Conservation (phyloP, 768 basidiomycete species). For the Gautieria morchelliformis region DNA sequence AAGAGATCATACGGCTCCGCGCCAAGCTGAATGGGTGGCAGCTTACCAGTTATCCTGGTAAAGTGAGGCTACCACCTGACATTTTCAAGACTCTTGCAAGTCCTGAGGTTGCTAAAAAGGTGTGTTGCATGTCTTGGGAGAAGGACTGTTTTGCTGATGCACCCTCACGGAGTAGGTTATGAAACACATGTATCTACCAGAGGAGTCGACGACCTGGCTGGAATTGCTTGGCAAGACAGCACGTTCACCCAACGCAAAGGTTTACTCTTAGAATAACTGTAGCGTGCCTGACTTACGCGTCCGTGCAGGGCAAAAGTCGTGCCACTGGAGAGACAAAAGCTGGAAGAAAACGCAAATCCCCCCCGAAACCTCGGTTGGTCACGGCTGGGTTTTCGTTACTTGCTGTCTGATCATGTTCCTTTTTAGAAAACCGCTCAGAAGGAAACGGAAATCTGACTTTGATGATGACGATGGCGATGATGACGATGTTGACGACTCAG, state of each 20-base stretch:
- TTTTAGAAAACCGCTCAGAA: slow-evolving; percentile 16
- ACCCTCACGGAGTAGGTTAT: slow-evolving; percentile 37
- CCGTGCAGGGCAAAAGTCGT: not conserved
- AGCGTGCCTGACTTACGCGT: not conserved
- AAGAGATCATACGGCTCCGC: slow-evolving; percentile 72
- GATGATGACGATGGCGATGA: slow-evolving; percentile 20
- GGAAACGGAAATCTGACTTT: slow-evolving; percentile 18
- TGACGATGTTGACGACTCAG: slow-evolving; percentile 17
- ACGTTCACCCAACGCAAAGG: slow-evolving; percentile 9
- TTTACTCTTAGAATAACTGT: not conserved
- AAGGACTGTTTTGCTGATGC: not conserved
- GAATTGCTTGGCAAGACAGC: slow-evolving; percentile 25
- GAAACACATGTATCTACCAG: slow-evolving; percentile 59
- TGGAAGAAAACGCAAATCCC: not conserved
- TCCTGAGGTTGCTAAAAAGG: slow-evolving; percentile 57
- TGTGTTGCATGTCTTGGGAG: slow-evolving; percentile 14
- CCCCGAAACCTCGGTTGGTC: slow-evolving; percentile 4
- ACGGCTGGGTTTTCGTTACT: not conserved
- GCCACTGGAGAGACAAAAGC: not conserved
- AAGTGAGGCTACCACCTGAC: slow-evolving; percentile 70
- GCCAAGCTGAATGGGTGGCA: slow-evolving; percentile 56
- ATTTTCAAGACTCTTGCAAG: slow-evolving; percentile 67
- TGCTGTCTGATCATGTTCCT: slow-evolving; percentile 17
- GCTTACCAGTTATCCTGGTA: slow-evolving; percentile 70
- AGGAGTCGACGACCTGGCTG: slow-evolving; percentile 49